Evolutionary conservation across 371 early-diverging fungal species (phyloP), one percentile per base, ranked within the genome.

Genomic region (Saksenaea oblongispora): DNA sequence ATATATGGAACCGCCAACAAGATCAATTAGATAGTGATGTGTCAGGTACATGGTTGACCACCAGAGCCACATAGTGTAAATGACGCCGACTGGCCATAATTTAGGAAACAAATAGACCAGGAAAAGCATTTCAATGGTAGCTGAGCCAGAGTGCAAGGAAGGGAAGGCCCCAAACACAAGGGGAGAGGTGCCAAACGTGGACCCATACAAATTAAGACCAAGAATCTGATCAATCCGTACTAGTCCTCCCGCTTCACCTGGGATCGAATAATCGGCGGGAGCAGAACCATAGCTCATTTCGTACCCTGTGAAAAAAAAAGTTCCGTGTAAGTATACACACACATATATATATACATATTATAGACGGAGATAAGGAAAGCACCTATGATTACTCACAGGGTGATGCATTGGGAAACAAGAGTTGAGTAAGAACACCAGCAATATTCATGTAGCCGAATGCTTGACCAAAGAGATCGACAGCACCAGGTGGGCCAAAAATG

Each of bases 141-240:
- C 91, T 69, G 86, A 87, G 26, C 83, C 91, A 13, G 89, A 85
- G 67, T 91, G 91, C 28, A 91, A 79, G 17, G 89, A 89, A 27
- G 91, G 91, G 67, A 89, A 87, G 2, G 91, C 90, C 8, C 91
- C 91, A 76, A 90, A 91, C 42, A 90, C 90, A 28, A 88, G 58
- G n/a, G 91, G 90, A 2, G 89, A 89, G n/a, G 74, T 80, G 2
- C 85, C 83, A 77, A 91, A 91, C 10, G 87, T 82, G 9, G 76
- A 78, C 10, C 81, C 82, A 78, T 90, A 91, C 54, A 89, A 70
- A 55, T 83, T 79, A 7, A 86, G 75, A 17, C 87, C 87, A 13
- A 91, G 75, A 39, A 91, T 82, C 31, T 83, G 70, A 61, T 91
- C 92, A 37, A 91, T 88, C 34, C 89, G 85, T 8, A 83, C 78